Base-by-base conservation (phyloP, 2,329 filamentous ascomycete genomes). In the Parafenestella ontariensis region DNA sequence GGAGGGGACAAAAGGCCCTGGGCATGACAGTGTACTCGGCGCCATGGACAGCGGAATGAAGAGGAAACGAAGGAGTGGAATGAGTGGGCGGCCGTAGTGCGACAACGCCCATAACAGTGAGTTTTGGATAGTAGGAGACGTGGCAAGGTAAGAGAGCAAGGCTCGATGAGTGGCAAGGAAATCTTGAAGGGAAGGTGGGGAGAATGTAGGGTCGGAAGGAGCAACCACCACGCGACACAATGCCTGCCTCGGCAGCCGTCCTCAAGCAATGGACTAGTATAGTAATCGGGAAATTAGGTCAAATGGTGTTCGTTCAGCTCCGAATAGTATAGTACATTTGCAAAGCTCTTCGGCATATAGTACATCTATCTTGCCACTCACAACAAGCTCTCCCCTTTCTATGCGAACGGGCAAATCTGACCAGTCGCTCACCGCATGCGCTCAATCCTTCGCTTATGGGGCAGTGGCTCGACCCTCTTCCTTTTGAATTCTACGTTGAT, bases 401-500 rank as follows among this genome's bases (percentile, higher is more conserved):
- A 44, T 49, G 46, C 39, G 37, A 47, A 44, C 42, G 34, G 31
- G 15, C 40, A 41, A 39, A 46, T 23, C 20, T 37, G 28, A 29
- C 34, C 46, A 31, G 20, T 8, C 24, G 9, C 60, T 60, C 64
- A 82, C 61, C 80, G 74, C 69, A 78, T 82, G 53, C 79, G 73
- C 59, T 77, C 75, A 17, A 77, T 77, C 73, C 85, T 81, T 73
- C 84, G 83, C 80, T 87, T 86, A 70, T 88, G 87, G 9, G 86
- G 86, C 68, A 88, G 71, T 57, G 84, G 83, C 79, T 90, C 85
- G 56, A 94, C 84, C 70, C 87, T 90, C 79, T 89, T 89, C 71
- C 87, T 86, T 80, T 90, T 91, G 77, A 96, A 91, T 79, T 97
- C 91, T 60, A 97, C 75, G 69, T 96, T 89, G 54, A 87, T 87